These are phyloP conservation scores for Lanmaoa pseudosensibilis DNA, from an alignment of 768 basidiomycete species.

Conservation along the genomic window DNA sequence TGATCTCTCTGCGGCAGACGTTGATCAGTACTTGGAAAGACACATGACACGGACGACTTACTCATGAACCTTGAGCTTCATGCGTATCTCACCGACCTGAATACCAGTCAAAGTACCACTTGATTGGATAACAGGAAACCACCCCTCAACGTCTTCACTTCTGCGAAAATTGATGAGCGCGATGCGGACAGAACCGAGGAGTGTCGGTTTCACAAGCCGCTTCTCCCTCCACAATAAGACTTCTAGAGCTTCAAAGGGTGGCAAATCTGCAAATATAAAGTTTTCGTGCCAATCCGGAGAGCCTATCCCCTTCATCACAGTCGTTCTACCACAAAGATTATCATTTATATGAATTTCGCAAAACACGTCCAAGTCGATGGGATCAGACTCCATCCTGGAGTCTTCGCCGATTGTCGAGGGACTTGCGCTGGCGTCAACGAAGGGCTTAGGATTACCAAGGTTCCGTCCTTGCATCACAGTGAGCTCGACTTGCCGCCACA, in stretches of 20 bases:
- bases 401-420: constrained; percentile 33
- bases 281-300: constrained; percentile 82
- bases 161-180: constrained; percentile 70
- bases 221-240: constrained; percentile 71
- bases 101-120: constrained; percentile 49
- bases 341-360: constrained; percentile 79
- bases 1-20: constrained; percentile 59
- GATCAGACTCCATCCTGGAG: constrained; percentile 44
- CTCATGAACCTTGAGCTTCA: constrained; percentile 78
- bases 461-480: constrained; percentile 73
- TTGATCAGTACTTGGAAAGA: constrained; percentile 7
- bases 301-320: constrained; percentile 63
- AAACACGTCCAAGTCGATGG: constrained; percentile 66
- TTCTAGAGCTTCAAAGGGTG: constrained; percentile 72
- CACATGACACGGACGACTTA: constrained; percentile 34
- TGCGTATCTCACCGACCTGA: constrained; percentile 72
- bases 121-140: constrained; percentile 71
- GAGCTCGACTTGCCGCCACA: constrained; percentile 83
- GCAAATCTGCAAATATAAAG: constrained; percentile 73
- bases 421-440: constrained; percentile 27
- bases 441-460: constrained; percentile 53
- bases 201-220: constrained; percentile 52
- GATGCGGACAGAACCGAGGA: constrained; percentile 64
- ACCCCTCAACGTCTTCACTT: constrained; percentile 75
- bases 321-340: constrained; percentile 69